A percentile compares a stretch with the other conserved stretches of the same genome.
Conservation (phyloP, 345 rosid genomes). For the Zanthoxylum bungeanum region DNA sequence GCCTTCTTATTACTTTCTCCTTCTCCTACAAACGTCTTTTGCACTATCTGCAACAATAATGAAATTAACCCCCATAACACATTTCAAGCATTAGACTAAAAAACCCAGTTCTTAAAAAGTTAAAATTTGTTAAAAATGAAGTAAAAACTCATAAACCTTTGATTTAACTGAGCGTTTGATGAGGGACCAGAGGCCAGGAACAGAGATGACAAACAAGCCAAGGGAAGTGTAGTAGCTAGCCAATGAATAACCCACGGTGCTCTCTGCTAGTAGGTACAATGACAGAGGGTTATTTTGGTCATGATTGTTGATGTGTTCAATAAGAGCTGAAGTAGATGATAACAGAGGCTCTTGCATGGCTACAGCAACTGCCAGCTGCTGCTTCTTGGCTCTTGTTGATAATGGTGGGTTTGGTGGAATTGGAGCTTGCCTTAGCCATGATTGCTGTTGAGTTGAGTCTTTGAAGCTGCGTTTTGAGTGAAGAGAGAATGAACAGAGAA, state of each 20-base stretch:
- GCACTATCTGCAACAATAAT: slow-evolving; percentile 60
- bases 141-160: slow-evolving; percentile 46
- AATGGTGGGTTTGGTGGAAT: not conserved
- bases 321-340: slow-evolving; percentile 15
- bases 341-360: slow-evolving; percentile 33
- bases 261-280: slow-evolving; percentile 49
- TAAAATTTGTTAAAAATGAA: too few relatives aligned
- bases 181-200: slow-evolving; percentile 99
- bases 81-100: not conserved
- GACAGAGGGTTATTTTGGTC: slow-evolving; percentile 27
- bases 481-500: slow-evolving; percentile 6
- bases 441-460: slow-evolving; percentile 4
- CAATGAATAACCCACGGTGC: slow-evolving; percentile 53
- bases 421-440: slow-evolving; percentile 20
- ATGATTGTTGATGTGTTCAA: slow-evolving; percentile 16
- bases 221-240: slow-evolving; percentile 96
- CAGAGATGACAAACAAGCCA: slow-evolving; percentile 87
- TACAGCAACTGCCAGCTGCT: slow-evolving; percentile 14
- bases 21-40: slow-evolving; percentile 68
- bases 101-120: not conserved
- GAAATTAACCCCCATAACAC: not conserved
- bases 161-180: slow-evolving; percentile 97
- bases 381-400: slow-evolving; percentile 12
- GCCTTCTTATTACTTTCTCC: slow-evolving; percentile 45
- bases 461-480: slow-evolving; percentile 15